Percentiles rank a stretch among this genome's conserved stretches.
Evolutionary conservation across 148 eudicot genomes (phyloP).

Genomic region (Arbutus unedo): DNA sequence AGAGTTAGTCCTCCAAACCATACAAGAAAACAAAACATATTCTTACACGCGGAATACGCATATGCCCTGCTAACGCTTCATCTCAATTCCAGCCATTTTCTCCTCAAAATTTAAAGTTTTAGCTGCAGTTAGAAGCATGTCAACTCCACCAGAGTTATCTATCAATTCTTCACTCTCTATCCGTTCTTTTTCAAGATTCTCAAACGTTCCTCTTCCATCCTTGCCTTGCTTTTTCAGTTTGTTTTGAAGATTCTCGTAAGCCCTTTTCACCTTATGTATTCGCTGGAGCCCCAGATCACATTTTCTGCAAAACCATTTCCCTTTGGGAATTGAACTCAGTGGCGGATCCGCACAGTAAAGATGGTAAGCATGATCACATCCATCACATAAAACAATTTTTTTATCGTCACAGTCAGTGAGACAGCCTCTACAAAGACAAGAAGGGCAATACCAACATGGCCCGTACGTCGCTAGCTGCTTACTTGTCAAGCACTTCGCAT

Average conservation of each 20-base stretch:
- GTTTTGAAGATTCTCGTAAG: slow-evolving; percentile 37
- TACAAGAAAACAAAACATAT: not conserved
- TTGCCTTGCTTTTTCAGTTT: slow-evolving; percentile 26
- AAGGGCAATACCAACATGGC: slow-evolving; percentile 88
- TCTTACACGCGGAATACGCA: not conserved
- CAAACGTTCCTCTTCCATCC: slow-evolving; percentile 17
- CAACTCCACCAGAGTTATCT: slow-evolving; percentile 63
- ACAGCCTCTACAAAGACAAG: slow-evolving; percentile 87
- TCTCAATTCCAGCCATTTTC: slow-evolving; percentile 26
- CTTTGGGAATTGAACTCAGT: slow-evolving; percentile 47
- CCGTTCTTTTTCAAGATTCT: slow-evolving; percentile 17
- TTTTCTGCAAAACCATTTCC: slow-evolving; percentile 81
- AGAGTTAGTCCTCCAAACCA: not conserved
- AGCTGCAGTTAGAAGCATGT: slow-evolving; percentile 84
- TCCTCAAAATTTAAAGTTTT: slow-evolving; percentile 56
- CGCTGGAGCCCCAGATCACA: slow-evolving; percentile 58
- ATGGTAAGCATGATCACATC: slow-evolving; percentile 90
- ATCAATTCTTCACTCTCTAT: slow-evolving; percentile 22
- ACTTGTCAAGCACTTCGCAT: slow-evolving; percentile 62
- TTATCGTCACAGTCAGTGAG: slow-evolving; percentile 72
- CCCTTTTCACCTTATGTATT: slow-evolving; percentile 49
- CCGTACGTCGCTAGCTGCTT: slow-evolving; percentile 61
- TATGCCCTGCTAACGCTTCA: not conserved
- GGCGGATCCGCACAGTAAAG: slow-evolving; percentile 89
- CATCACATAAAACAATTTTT: slow-evolving; percentile 78